phyloP scores from a whole-genome alignment of 2,329 filamentous ascomycete species.

The Clonostachys byssicola region DNA sequence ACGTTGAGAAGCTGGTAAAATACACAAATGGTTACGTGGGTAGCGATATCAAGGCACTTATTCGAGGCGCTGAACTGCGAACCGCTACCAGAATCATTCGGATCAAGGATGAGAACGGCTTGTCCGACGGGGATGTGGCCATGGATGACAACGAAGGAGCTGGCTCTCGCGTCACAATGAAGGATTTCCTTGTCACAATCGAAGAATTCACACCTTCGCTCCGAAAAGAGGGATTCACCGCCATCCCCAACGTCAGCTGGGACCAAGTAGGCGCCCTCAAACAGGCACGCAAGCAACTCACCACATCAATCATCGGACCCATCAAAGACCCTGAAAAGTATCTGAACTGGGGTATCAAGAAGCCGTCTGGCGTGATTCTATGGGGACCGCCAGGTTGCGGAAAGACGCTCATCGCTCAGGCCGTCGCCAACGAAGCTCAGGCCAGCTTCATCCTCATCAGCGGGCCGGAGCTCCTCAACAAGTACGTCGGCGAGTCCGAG shows the following conservation, averaged over 20 bases:
- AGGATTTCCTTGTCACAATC: constrained; percentile 71
- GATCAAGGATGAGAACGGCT: not conserved
- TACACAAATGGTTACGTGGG: constrained; percentile 91
- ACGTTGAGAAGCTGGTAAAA: constrained; percentile 72
- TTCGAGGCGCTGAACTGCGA: constrained; percentile 36
- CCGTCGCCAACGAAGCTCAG: constrained; percentile 90
- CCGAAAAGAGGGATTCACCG: constrained; percentile 89
- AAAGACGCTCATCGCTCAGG: constrained; percentile 94
- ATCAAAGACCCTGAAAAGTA: constrained; percentile 81
- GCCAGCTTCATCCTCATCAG: constrained; percentile 99
- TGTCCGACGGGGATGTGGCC: not conserved
- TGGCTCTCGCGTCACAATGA: constrained; percentile 9
- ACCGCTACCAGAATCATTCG: constrained; percentile 11
- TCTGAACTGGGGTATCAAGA: constrained; percentile 70
- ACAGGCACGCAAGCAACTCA: constrained; percentile 74
- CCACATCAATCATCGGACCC: constrained; percentile 82
- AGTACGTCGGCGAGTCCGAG: constrained; percentile 96
- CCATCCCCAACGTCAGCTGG: constrained; percentile 92
- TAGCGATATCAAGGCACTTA: constrained; percentile 73
- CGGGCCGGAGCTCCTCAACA: constrained; percentile 93
- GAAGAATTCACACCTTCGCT: constrained; percentile 59
- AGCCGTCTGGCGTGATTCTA: constrained; percentile 82
- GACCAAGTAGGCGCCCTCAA: constrained; percentile 82
- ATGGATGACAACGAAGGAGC: not conserved
- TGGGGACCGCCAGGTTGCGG: constrained; percentile 97